Conservation (phyloP, 2,329 filamentous ascomycete species). For the Myriosclerotinia duriaeana region DNA sequence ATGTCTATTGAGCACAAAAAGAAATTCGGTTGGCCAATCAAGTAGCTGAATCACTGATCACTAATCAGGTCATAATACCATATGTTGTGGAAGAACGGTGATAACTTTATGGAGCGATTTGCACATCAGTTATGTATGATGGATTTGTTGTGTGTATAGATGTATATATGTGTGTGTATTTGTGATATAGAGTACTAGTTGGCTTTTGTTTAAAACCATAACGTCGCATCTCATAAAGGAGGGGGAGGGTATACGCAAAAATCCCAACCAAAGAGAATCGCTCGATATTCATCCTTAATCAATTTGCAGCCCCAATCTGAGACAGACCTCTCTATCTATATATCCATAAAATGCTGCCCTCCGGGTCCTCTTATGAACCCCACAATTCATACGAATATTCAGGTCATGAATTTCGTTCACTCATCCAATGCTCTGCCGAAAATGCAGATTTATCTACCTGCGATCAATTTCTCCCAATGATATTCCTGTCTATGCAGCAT, state of each 20-base stretch:
- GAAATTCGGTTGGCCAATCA: no score
- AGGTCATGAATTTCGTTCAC: slow-evolving; percentile 21
- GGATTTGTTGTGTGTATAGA: not conserved
- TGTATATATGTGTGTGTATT: slow-evolving; percentile 10
- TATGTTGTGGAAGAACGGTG: not conserved
- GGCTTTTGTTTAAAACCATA: slow-evolving; percentile 10
- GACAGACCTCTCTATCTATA: slow-evolving; percentile 23
- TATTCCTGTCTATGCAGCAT: not conserved
- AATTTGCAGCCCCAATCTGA: slow-evolving; percentile 23
- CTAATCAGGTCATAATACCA: not conserved
- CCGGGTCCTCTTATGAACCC: not conserved
- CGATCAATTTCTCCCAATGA: not conserved
- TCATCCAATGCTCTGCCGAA: slow-evolving; percentile 10
- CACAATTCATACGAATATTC: slow-evolving; percentile 13
- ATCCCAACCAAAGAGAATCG: slow-evolving; percentile 17
- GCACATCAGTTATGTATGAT: not conserved
- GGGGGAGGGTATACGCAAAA: slow-evolving; percentile 20
- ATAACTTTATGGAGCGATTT: not conserved
- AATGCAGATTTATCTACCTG: slow-evolving; percentile 15
- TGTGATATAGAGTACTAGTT: slow-evolving; percentile 7
- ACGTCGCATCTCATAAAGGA: slow-evolving; percentile 11
- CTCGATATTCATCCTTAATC: slow-evolving; percentile 19
- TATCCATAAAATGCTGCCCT: slow-evolving; percentile 23
- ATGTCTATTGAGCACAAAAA: not conserved
- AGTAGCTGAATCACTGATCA: no score